These are phyloP conservation scores for Eucalyptus tenuipes DNA, from an alignment of 345 rosid species.

Conservation along the genomic window DNA sequence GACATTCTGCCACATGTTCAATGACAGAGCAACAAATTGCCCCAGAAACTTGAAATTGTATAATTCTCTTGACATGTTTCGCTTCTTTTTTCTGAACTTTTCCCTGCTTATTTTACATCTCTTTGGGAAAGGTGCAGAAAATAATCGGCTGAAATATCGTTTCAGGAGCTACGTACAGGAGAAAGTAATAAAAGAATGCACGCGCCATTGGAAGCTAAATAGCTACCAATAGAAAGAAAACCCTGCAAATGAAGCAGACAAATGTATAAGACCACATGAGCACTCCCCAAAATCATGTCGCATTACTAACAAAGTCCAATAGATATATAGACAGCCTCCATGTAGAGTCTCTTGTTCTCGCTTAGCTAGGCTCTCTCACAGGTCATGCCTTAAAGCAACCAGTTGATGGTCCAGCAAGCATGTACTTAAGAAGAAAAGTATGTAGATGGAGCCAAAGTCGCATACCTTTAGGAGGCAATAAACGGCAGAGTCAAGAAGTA, in stretches of 20 bases:
- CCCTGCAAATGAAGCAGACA: slow-evolving; percentile 17
- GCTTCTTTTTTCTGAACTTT: slow-evolving; percentile 1
- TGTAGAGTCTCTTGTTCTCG: background rate
- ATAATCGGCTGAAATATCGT: slow-evolving; percentile 15
- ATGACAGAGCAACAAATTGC: background rate
- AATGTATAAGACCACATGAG: background rate
- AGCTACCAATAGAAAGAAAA: background rate
- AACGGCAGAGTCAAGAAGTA: slow-evolving; percentile 43
- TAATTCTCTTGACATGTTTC: background rate
- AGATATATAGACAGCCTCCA: background rate
- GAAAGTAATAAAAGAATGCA: slow-evolving; percentile 45
- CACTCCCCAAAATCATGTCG: background rate
- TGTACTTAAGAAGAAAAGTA: background rate
- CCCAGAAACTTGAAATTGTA: background rate
- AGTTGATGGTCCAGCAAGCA: background rate
- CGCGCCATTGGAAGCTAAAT: background rate
- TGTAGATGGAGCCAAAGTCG: slow-evolving; percentile 3
- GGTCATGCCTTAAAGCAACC: background rate
- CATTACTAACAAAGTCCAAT: background rate
- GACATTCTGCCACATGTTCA: background rate
- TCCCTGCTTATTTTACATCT: slow-evolving; percentile 38
- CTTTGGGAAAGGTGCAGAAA: slow-evolving; percentile 1
- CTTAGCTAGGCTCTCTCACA: background rate
- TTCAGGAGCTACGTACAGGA: slow-evolving; percentile 32
- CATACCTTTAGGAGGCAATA: slow-evolving; percentile 10